phyloP scores from a whole-genome alignment of 164 flowering plant species.

The Nelumbo lutea region DNA sequence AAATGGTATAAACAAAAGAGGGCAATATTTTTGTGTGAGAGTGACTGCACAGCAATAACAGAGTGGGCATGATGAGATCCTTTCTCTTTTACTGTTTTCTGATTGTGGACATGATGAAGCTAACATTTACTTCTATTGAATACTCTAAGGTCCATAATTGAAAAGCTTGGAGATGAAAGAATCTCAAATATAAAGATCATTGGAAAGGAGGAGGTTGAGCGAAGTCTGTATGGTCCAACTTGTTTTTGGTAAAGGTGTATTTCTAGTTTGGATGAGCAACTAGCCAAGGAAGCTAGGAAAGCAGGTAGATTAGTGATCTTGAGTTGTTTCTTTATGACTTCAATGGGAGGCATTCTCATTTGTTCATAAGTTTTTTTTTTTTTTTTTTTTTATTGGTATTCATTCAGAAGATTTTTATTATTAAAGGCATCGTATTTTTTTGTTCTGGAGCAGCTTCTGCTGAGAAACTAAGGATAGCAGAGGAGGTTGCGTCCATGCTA shows the following conservation, averaged over 20 bases:
- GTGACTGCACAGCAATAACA: too few species aligned
- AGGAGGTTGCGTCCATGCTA: constrained; percentile 84
- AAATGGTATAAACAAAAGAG: too few species aligned
- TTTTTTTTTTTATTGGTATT: neutral
- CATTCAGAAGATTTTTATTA: neutral
- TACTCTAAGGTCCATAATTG: constrained; percentile 52
- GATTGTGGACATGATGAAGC: neutral
- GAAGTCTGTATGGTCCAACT: constrained; percentile 79
- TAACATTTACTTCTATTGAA: constrained; percentile 2
- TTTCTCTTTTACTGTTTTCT: too few species aligned
- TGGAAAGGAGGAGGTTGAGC: constrained; percentile 66
- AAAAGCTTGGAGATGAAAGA: constrained; percentile 72
- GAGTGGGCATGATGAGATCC: too few species aligned
- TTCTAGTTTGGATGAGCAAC: constrained; percentile 64
- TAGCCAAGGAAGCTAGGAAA: constrained; percentile 67
- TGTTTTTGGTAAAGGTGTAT: constrained; percentile 46
- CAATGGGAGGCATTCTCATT: neutral
- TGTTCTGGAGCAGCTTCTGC: constrained; percentile 57
- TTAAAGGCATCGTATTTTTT: constrained; percentile 9
- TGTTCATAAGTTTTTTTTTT: constrained; percentile 4
- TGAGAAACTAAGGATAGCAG: constrained; percentile 76
- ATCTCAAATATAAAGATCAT: constrained; percentile 57
- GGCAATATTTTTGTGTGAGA: too few species aligned
- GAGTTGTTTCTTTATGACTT: neutral
- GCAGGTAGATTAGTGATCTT: constrained; percentile 50